Evolutionary conservation across 192 early-diverging fungal species (phyloP).

Genomic region (Rhizophagus sp.): DNA sequence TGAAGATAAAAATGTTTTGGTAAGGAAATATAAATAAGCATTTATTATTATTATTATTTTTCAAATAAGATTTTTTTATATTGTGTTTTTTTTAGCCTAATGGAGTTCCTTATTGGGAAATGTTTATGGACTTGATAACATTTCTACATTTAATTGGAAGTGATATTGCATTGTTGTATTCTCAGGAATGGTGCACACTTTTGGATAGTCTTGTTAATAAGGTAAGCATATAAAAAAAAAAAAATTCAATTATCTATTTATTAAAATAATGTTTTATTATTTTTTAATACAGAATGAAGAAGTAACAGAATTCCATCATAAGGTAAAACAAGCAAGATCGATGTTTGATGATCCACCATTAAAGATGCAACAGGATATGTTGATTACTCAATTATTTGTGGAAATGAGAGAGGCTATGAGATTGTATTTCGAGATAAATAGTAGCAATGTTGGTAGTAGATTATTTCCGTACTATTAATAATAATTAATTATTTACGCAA

Average conservation of each 20-base stretch:
- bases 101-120: slow-evolving; percentile 34
- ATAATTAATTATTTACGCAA: too few species aligned
- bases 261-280: background rate
- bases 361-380: slow-evolving; percentile 27
- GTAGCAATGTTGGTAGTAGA: background rate
- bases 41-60: background rate
- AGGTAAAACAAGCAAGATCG: slow-evolving; percentile 28
- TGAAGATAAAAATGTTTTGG: slow-evolving; percentile 22
- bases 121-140: slow-evolving; percentile 42
- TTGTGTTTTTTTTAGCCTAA: slow-evolving; percentile 15
- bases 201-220: slow-evolving; percentile 34
- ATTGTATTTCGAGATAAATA: slow-evolving; percentile 34
- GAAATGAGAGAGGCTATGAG: slow-evolving; percentile 43
- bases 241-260: background rate
- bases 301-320: slow-evolving; percentile 8
- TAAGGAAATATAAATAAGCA: background rate
- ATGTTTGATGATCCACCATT: slow-evolving; percentile 47
- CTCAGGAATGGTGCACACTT: slow-evolving; percentile 43
- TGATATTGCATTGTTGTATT: slow-evolving; percentile 37
- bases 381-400: slow-evolving; percentile 40
- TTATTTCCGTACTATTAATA: slow-evolving; percentile 16
- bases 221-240: slow-evolving; percentile 30
- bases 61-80: background rate
- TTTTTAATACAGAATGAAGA: background rate
- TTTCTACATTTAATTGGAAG: slow-evolving; percentile 39